Evolutionary conservation across 2,329 filamentous ascomycete genomes (phyloP), one percentile per base, ranked within the genome.

Genomic region (Aspergillus sp.): DNA sequence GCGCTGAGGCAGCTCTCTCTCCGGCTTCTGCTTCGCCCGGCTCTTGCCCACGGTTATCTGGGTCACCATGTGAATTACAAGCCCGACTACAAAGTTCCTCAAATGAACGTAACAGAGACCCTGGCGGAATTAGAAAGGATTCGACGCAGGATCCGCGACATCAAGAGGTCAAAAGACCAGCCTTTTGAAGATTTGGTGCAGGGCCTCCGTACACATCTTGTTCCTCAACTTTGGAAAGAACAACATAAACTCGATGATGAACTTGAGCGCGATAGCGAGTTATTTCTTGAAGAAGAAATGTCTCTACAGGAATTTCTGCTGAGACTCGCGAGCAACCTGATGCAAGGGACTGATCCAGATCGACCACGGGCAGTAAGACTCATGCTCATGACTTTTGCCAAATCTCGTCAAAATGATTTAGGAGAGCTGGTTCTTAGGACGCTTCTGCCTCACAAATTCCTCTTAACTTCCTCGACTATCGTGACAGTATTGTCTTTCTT

Each of bases 1-100:
- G 67, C 66, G 11, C 43, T 68, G 37, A 64, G 58, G 34, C 65
- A 69, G 52, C 61, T 70, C 5, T 64, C 64, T 8, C 65, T 70
- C 34, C 57, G 64, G 9, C 47, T 70, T 33, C 40, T 71, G 27
- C 52, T 71, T 12, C 64, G 68, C 7, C 67, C 67, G 8, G 53
- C 56, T 6, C 57, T 71, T 30, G 66, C 66, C 3, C 67, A 69
- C 43, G 57, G 57, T 27, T 71, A 71, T 38, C 51, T 51, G 6
- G 65, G 64, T 5, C 37, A 66, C 5, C 53, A 52, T 26, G 60
- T 63, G 50, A 57, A 60, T 10, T 65, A 68, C 41, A 44, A 45
- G 1, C 42, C 55, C 5, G 64, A 66, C 39, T 53, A 47, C 11
- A 45, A 60, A 2, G 40, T 57, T 5, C 64, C 62, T 3, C 49